These are phyloP conservation scores for Phanerochaete sordida DNA, from an alignment of 768 basidiomycete species.

Conservation along the genomic window DNA sequence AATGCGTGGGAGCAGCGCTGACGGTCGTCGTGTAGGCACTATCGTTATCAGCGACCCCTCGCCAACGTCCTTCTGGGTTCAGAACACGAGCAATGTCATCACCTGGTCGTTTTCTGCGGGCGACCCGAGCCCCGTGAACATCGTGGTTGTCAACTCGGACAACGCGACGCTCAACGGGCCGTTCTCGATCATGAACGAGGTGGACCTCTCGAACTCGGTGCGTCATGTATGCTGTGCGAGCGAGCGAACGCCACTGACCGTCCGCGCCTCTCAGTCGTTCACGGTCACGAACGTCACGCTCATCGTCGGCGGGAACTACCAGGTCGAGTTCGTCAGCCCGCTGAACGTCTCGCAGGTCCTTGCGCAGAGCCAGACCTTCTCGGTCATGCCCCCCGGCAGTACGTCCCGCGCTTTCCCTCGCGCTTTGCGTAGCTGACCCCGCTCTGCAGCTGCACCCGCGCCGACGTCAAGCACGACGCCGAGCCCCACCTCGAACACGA, in stretches of 20 bases:
- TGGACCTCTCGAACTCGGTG: constrained; percentile 27
- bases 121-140: constrained; percentile 31
- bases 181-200: constrained; percentile 32
- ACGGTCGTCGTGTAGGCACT: constrained; percentile 19
- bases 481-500: constrained; percentile 8
- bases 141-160: constrained; percentile 30
- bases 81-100: constrained; percentile 31
- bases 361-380: constrained; percentile 31
- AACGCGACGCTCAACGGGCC: constrained; percentile 31
- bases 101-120: constrained; percentile 29
- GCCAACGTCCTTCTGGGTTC: constrained; percentile 31
- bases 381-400: constrained; percentile 36
- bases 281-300: constrained; percentile 35
- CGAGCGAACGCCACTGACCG: background rate
- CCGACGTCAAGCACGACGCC: constrained; percentile 10
- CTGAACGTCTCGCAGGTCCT: constrained; percentile 28
- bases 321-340: constrained; percentile 33
- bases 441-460: constrained; percentile 17
- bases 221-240: background rate
- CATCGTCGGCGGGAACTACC: constrained; percentile 24
- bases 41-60: constrained; percentile 30
- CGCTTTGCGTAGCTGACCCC: background rate
- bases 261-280: too few species aligned
- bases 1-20: background rate
- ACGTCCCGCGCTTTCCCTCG: constrained; percentile 13